Evolutionary conservation across 148 eudicot genomes (phyloP), one percentile per base, ranked within the genome.

Genomic region (Rhododendron mucronatum): DNA sequence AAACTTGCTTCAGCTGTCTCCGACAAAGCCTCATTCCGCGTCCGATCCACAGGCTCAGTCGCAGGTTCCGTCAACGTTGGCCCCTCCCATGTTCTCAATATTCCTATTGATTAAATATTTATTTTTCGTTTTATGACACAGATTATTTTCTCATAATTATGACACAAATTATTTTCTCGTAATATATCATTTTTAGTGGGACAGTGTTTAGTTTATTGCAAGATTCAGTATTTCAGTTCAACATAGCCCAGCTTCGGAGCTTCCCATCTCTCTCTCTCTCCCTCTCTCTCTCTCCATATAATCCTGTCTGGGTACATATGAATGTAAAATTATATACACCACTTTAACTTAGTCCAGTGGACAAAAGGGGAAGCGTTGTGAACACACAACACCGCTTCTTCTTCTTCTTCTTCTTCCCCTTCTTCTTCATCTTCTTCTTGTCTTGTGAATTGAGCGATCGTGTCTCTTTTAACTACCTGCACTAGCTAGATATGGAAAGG

Each of bases 401-500:
- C 80, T 78, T 50, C 84, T 11, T 11, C 50, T 5, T 83, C 33
- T 53, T 48, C 20, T 6, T 15, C 37, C 0, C 33, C 26, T 14
- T n/a, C 21, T 16, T 55, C 61, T 16, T 73, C 41, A 3, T 73
- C 13, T 37, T 28, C 37, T 20, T 11, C 13, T 59, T 59, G 23
- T 18, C 12, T 18, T 15, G 67, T 82, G 51, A 53, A 71, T 83
- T 47, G 83, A 28, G 82, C 85, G 61, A 76, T 55, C 41, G 12
- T 55, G n/a, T 50, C 28, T 21, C 65, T 20, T 7, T 59, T 30
- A 63, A 51, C 50, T 21, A 73, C 48, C 78, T n/a, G 73, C 44
- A 4, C 41, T 44, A 41, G n/a, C 16, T 61, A 39, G 83, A 78
- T 26, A 85, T 85, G 87, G 44, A 47, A 63, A 85, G 87, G 87